Base-by-base conservation (phyloP, 2,329 filamentous ascomycete species). In the Colletotrichum sp. region DNA sequence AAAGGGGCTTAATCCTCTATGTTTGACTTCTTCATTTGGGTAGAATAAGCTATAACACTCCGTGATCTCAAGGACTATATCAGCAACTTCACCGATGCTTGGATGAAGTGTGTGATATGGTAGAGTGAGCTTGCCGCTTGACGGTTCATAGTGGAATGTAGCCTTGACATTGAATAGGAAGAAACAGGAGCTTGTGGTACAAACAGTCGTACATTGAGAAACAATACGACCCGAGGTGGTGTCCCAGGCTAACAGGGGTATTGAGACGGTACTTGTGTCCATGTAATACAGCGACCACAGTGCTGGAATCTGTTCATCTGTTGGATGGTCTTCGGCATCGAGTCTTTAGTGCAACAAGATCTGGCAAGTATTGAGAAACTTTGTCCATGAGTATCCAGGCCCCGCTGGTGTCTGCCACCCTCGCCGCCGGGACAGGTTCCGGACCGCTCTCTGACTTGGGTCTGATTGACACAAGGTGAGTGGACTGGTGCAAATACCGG, bases 261-360 rank as follows among this genome's bases (percentile, higher is more conserved):
- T 13, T 18, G 34, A 43, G 34, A n/a, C 28, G 34, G 62, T 13
- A 43, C 36, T 26, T 65, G 34, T 16, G 62, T 43, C 28, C 21
- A 34, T n/a, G 61, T 30, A 24, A 26, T 24, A 62, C 36, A n/a
- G 60, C 16, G 10, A 66, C 60, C 71, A 60, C 48, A 60, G n/a
- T 15, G 15, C 62, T 68, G 64, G 70, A 62, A 21, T 62, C 38
- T 32, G 3, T 18, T 12, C 56, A 68, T 36, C 28, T 12, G 56
- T 64, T 73, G 56, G 43, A 58, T 43, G 43, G 72, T 68, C 32
- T 48, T 32, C 38, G 43, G 6, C 32, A 64, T 64, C 43, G 70
- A 75, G 55, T 75, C 70, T 67, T 26, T 58, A 34, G 55, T 64
- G 24, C 62, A 21, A 64, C 70, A 12, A 67, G 43, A 75, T 73